Evolutionary conservation across 805 yeast species (phyloP), one percentile per base, ranked within the genome.

Genomic region (Barnettozyma sp.): DNA sequence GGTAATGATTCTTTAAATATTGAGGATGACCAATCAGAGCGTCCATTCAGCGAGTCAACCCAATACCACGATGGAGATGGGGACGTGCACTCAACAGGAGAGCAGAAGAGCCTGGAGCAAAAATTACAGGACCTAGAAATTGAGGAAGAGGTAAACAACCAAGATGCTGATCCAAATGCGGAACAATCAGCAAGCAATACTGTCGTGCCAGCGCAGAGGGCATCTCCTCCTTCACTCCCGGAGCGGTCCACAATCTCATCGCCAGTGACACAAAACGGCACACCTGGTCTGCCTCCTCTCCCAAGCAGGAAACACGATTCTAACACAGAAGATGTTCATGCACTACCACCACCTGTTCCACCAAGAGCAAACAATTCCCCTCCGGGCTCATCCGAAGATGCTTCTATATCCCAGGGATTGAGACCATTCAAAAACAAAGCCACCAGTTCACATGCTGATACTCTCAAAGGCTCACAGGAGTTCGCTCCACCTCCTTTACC

Each of bases 331-430:
- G 32, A 23, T 4, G 18, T 31, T 10, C 42, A n/a, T n/a, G n/a
- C n/a, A n/a, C n/a, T n/a, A n/a, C n/a, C 50, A 5, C 69, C 68
- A 2, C 50, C 56, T 5, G 42, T 65, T 11, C 71, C 70, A 8
- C 51, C 56, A 26, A 50, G 68, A 34, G 58, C 54, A 16, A 26
- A 30, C 10, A 30, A n/a, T n/a, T 22, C 36, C 6, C 34, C 36
- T 13, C 36, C 40, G 20, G 26, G 26, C 11, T 20, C 29, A 4
- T 29, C 36, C 18, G 23, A n/a, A 11, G 16, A 21, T 20, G 18
- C 32, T n/a, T 11, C 21, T 20, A n/a, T 27, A n/a, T 16, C 25
- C 3, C 27, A 33, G 11, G 26, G 30, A 5, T 25, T 31, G 23
- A 30, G 36, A 27, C 36, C 35, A n/a, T 33, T 40, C 26, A 30